Evolutionary conservation across 164 flowering plant species (phyloP), one percentile per base, ranked within the genome.

Genomic region (Saururus chinensis): DNA sequence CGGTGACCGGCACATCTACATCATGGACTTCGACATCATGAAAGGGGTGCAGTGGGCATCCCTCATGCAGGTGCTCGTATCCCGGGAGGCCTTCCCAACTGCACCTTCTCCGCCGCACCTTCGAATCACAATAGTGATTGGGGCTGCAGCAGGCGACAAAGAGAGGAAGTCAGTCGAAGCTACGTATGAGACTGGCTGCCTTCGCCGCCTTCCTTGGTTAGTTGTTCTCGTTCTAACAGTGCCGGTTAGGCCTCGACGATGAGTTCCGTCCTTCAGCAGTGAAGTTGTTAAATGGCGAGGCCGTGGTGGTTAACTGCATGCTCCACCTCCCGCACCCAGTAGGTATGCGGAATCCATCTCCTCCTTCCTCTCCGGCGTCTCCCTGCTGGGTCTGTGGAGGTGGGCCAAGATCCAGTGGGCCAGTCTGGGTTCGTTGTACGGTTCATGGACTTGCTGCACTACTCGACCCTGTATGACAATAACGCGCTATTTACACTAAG

Each of bases 1-100:
- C 4, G 66, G 77, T 19, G 87, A 83, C 19, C 57, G 83, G 11
- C 59, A 89, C 53, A 72, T 89, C 40, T 93, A 89, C 59, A 74
- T 89, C 6, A 71, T 89, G 16, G 96, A 89, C 62, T 89, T 80
- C 45, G 93, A 85, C 22, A 86, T 89, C 78, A 83, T 84, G 88
- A 91, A 86, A 59, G 96, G 96, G 40, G 73, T 83, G 56, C 96
- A 89, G 59, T 89, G 96, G 96, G 88, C 96, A 4, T 77, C 92
- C 0, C 49, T 89, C 61, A 86, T 89, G 80, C 96, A 89, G 64
- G 86, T 88, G 0, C 57, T 89, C n/a, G 82, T 73, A 0, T 75
- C 89, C 0, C 57, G 86, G 37, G 77, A 81, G 45, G 83, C 78
- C 4, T 86, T 86, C 17, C 79, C 78, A 0, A 71, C 83, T 0